Base-by-base conservation (phyloP, 345 rosid species). In the Salix suchowensis region DNA sequence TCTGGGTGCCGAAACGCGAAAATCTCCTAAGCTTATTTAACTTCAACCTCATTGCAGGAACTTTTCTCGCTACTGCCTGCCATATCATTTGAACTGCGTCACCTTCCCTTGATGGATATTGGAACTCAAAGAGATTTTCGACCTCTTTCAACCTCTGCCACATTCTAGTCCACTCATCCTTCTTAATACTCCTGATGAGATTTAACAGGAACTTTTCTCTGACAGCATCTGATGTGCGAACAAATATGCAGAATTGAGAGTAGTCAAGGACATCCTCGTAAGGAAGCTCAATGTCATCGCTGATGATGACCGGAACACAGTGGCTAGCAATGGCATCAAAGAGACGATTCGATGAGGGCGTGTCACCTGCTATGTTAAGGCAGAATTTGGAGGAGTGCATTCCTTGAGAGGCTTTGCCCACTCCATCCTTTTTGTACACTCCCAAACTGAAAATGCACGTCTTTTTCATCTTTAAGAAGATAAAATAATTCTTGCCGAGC, bases 311-410 rank as follows among this genome's bases (percentile, higher is more conserved):
- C 0, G 97, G 98, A 54, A 96, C 87, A 68, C 99, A 96, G 71
- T 93, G 98, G 83, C 99, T 96, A 32, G 90, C 98, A 70, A 93
- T 91, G 73, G 99, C 94, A 52, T 96, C 99, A 10, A 96, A 96
- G 68, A 96, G 92, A n/a, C 98, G 97, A 78, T 93, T 96, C 4
- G 98, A 92, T 2, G 97, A 96, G 6, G 99, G 99, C 7, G 99
- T 96, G 75, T 96, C 99, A 0, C 99, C 98, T 7, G 98, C 99
- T 24, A 96, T 91, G 85, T 92, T 94, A 81, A 94, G 97, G 72
- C 99, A 96, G 74, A 96, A 96, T 79, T 94, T 96, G 18, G 97
- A 94, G 6, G 88, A 74, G 77, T 84, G 89, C 99, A 96, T 96
- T 16, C 99, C 99, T 32, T 67, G 76, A 19, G 90, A 82, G 30